Conservation (phyloP, 805 yeast genomes). For the Barnettozyma populi region DNA sequence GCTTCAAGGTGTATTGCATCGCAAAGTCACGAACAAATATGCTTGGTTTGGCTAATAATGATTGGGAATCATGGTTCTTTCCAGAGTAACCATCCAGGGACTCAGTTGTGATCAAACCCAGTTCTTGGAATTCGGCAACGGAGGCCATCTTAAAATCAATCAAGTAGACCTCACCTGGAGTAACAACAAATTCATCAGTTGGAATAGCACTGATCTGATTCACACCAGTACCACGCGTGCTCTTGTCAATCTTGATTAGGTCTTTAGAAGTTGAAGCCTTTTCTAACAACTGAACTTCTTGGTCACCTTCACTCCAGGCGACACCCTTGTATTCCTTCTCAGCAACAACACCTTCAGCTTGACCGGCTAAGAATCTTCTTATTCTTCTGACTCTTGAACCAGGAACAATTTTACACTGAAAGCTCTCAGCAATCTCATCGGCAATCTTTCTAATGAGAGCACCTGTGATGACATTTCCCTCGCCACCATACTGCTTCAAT, state of each 20-base stretch:
- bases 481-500: constrained; percentile 30
- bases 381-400: constrained; percentile 90
- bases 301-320: constrained; percentile 78
- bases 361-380: constrained; percentile 93
- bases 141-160: constrained; percentile 82
- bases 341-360: constrained; percentile 85
- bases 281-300: constrained; percentile 53
- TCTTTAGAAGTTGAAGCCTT: constrained; percentile 37
- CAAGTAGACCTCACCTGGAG: constrained; percentile 80
- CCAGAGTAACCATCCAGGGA: constrained; percentile 61
- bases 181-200: constrained; percentile 65
- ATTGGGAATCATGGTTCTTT: constrained; percentile 46
- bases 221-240: constrained; percentile 30
- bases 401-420: constrained; percentile 82
- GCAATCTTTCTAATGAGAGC: constrained; percentile 65
- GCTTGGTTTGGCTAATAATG: constrained; percentile 58
- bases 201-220: constrained; percentile 58
- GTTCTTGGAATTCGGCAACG: constrained; percentile 43
- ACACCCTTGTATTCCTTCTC: constrained; percentile 93
- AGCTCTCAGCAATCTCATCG: constrained; percentile 80
- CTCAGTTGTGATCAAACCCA: constrained; percentile 66
- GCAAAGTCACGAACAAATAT: constrained; percentile 83
- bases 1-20: constrained; percentile 68
- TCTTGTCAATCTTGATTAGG: constrained; percentile 34
- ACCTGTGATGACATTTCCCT: constrained; percentile 53